Evolutionary conservation across 345 rosid species (phyloP), one percentile per base, ranked within the genome.

Genomic region (Eutrema yunnanense): DNA sequence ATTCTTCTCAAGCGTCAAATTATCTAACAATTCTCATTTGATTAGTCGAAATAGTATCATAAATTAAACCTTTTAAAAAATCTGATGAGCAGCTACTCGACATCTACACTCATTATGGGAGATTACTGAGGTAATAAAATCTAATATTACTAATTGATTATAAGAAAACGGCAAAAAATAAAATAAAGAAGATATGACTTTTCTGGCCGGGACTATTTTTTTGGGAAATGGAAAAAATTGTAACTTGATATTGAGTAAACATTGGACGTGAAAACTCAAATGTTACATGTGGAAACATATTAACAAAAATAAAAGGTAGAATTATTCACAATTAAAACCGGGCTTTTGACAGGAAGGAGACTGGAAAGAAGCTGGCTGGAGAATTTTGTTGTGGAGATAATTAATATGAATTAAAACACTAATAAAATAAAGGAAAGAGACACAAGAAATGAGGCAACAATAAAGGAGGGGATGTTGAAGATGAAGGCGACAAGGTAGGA

Each of bases 401-500:
- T 19, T 19, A 33, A 69, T 2, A 52, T 26, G 58, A 65, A 58
- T n/a, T 22, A 62, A 47, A 16, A 67, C 1, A 53, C 9, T 12
- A 49, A 29, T 13, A 3, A 32, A 43, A 40, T 51, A 14, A 46
- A 54, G 2, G 2, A 47, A 6, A 57, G 19, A 13, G 12, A 61
- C 44, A 70, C 62, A 79, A 67, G 63, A 72, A 73, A 59, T 44
- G 69, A 59, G 74, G 73, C 72, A 78, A 58, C 75, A 78, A 58
- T 36, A 72, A 66, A 53, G 58, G 43, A 66, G 48, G 63, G 44
- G 61, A 64, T 16, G 16, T 16, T 16, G 16, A 16, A 16, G 16
- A 16, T 78, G 33, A 83, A 92, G 75, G 32, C 72, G 80, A 85
- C 90, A 83, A 51, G 22, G 71, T 42, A 60, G 80, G 87, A 67